Evolutionary conservation across 495 filamentous ascomycete species (phyloP).

Genomic region (Podospora pseudoanserina): DNA sequence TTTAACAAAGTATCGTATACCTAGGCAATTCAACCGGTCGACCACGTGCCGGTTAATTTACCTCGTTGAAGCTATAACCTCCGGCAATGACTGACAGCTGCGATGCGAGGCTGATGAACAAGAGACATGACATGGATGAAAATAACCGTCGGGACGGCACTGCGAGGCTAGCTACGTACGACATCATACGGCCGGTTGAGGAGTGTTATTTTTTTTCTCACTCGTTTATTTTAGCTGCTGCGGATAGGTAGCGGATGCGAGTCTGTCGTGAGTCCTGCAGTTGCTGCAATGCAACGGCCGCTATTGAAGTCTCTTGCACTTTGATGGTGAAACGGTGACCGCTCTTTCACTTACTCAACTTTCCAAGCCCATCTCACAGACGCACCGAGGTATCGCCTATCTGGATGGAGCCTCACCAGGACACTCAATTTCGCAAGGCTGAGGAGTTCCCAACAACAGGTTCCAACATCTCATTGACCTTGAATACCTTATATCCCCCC

Average conservation of each 20-base stretch:
- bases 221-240: not conserved
- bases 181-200: not conserved
- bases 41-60: slow-evolving; percentile 16
- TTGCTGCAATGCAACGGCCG: slow-evolving; percentile 5
- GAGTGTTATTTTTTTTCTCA: not conserved
- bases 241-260: not conserved
- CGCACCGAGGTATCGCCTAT: not conserved
- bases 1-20: not conserved
- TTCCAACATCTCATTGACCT: not conserved
- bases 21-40: not conserved
- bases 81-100: slow-evolving; percentile 11
- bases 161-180: slow-evolving; percentile 9
- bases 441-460: not conserved
- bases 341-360: not conserved
- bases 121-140: not conserved
- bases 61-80: not conserved
- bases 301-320: not conserved
- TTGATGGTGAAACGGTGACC: not conserved
- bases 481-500: not conserved
- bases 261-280: not conserved
- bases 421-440: not conserved
- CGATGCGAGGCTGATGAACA: slow-evolving; percentile 14
- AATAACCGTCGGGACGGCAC: slow-evolving; percentile 21
- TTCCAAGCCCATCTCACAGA: not conserved
- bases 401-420: not conserved